Percentiles rank a stretch among this genome's conserved stretches.
Evolutionary conservation across 2,329 filamentous ascomycete species (phyloP).

Genomic region (Zelopaecilomyces penicillatus): DNA sequence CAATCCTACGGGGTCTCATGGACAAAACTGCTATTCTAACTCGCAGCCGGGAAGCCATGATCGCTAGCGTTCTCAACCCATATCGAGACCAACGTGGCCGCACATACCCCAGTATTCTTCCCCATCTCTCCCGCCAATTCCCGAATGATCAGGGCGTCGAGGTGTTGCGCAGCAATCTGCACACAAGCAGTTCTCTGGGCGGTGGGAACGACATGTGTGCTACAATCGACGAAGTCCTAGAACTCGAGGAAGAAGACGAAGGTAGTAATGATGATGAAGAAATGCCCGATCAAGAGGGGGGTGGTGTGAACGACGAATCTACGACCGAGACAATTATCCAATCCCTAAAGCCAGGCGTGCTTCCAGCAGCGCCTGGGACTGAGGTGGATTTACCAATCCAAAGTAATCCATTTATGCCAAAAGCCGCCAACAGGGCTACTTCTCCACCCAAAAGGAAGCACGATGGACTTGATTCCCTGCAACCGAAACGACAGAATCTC

Average conservation of each 20-base stretch:
- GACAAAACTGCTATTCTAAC: conserved; percentile 74
- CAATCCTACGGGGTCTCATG: conserved; percentile 63
- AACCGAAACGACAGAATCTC: conserved; percentile 33
- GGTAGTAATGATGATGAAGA: conserved; percentile 26
- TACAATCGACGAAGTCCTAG: conserved; percentile 27
- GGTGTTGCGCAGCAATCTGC: conserved; percentile 55
- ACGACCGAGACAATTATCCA: background rate
- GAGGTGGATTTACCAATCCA: conserved; percentile 20
- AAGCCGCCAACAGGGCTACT: conserved; percentile 13
- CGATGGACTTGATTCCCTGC: conserved; percentile 25
- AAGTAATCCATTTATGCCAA: conserved; percentile 28
- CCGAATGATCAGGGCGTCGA: conserved; percentile 60
- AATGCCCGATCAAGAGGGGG: conserved; percentile 7
- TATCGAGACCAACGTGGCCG: conserved; percentile 54
- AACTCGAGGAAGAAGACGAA: conserved; percentile 27
- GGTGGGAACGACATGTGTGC: conserved; percentile 19
- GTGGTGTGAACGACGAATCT: background rate
- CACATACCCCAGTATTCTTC: conserved; percentile 66
- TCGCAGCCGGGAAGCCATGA: conserved; percentile 61
- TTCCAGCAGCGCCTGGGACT: conserved; percentile 13
- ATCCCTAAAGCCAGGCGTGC: conserved; percentile 12
- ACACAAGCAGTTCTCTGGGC: conserved; percentile 24
- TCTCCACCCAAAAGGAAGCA: conserved; percentile 32
- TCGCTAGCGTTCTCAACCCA: conserved; percentile 76
- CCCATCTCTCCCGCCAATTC: conserved; percentile 64